Conservation (phyloP, 192 early-diverging fungal genomes). For the Gonapodya prolifera region DNA sequence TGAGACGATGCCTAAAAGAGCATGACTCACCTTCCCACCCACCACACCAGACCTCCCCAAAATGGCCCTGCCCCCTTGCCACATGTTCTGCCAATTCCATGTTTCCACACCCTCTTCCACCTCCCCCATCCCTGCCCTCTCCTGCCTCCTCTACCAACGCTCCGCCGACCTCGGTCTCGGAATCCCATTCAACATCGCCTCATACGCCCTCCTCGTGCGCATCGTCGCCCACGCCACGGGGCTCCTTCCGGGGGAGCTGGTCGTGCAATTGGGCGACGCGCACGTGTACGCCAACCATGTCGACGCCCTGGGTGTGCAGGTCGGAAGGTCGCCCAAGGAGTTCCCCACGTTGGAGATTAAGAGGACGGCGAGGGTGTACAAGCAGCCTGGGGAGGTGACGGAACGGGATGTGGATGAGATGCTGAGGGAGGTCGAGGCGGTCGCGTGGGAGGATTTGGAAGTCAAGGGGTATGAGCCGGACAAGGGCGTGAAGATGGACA, state of each 20-base stretch:
- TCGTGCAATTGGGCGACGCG: constrained; percentile 90
- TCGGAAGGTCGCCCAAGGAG: constrained; percentile 55
- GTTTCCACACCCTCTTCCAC: too few species aligned
- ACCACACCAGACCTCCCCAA: constrained; percentile 46
- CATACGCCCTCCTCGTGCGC: constrained; percentile 81
- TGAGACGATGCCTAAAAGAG: too few species aligned
- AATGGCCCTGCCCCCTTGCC: constrained; percentile 97
- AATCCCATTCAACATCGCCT: constrained; percentile 97
- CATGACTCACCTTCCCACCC: neutral
- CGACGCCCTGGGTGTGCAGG: constrained; percentile 67
- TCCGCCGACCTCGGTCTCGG: constrained; percentile 93
- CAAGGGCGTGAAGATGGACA: constrained; percentile 79
- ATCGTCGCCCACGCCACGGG: constrained; percentile 84
- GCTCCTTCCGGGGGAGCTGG: constrained; percentile 66
- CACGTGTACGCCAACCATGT: constrained; percentile 91
- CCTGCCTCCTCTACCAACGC: constrained; percentile 92
- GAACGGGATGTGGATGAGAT: constrained; percentile 21
- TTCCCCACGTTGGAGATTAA: constrained; percentile 72
- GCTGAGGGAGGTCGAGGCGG: constrained; percentile 35
- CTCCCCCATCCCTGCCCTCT: constrained; percentile 53
- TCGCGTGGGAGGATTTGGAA: constrained; percentile 67
- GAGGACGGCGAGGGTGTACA: too few species aligned
- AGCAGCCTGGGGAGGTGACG: constrained; percentile 20
- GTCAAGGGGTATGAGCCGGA: constrained; percentile 76
- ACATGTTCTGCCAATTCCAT: constrained; percentile 95